A percentile compares a stretch with the other conserved stretches of the same genome.
Conservation (phyloP, 2,329 filamentous ascomycete genomes). For the Colletotrichum sp. region DNA sequence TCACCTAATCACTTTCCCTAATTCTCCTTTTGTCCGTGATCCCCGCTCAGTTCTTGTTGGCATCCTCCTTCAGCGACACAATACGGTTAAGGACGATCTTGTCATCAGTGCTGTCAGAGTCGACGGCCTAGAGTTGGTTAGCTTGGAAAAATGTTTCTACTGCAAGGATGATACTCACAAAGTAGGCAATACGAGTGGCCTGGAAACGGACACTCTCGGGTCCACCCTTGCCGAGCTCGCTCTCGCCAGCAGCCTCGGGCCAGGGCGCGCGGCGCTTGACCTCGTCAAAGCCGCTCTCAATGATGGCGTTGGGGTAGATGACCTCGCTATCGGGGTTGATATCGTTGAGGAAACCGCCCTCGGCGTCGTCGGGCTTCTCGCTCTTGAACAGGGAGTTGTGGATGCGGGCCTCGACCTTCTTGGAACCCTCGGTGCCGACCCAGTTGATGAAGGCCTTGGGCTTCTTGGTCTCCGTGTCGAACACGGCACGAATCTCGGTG, state of each 20-base stretch:
- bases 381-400: slow-evolving; percentile 88
- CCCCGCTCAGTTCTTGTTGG: slow-evolving; percentile 57
- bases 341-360: slow-evolving; percentile 82
- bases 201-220: slow-evolving; percentile 87
- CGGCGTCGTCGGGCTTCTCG: slow-evolving; percentile 77
- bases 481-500: slow-evolving; percentile 65
- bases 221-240: slow-evolving; percentile 63
- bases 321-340: slow-evolving; percentile 85
- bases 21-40: background rate
- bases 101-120: slow-evolving; percentile 79
- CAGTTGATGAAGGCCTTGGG: slow-evolving; percentile 91
- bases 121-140: slow-evolving; percentile 62
- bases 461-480: slow-evolving; percentile 73
- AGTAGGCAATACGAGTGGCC: slow-evolving; percentile 87
- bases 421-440: slow-evolving; percentile 72
- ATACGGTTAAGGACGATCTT: slow-evolving; percentile 90
- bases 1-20: background rate
- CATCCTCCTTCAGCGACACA: slow-evolving; percentile 88
- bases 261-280: slow-evolving; percentile 76
- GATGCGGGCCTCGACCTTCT: slow-evolving; percentile 76
- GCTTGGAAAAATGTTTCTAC: background rate
- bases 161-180: slow-evolving; percentile 50
- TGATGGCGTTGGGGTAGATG: slow-evolving; percentile 77
- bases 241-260: slow-evolving; percentile 80
- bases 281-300: slow-evolving; percentile 85